Evolutionary conservation across 257 asterid genomes (phyloP), one percentile per base, ranked within the genome.

Genomic region (Coffea canephora): DNA sequence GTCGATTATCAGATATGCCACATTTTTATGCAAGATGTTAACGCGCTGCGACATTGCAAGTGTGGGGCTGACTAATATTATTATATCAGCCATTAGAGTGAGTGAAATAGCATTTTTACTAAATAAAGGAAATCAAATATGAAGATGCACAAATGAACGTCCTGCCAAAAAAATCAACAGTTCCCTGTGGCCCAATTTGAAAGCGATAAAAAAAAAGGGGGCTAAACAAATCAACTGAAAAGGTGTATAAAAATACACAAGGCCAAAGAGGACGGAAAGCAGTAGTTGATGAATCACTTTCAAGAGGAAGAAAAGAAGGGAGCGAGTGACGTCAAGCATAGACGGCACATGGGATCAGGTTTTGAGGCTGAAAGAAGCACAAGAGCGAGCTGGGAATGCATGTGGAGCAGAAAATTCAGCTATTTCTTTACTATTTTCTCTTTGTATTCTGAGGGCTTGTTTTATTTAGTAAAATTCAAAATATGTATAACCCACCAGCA

Each of bases 231-330:
- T 72, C 73, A 49, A 74, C 67, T 23, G 69, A 76, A 46, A 45
- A 46, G 27, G 49, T 69, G 12, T 11, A 64, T 79, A 71, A 66
- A 77, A 31, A 71, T 45, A 77, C 21, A 54, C 3, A 54, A 49
- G 39, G 52, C 34, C 55, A 48, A 16, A 61, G 73, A 19, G 23
- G 59, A 25, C 43, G 13, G n/a, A 75, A 74, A 61, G 10, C 45
- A 84, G 90, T 89, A 84, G 93, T 87, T 89, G 91, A 87, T 85
- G 81, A 87, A 88, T 92, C 95, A 79, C 82, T 88, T 82, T 92
- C 91, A 86, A 83, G 46, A 75, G 75, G 73, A 50, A 75, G 81
- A 78, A 83, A 82, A 78, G 68, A 87, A 71, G 16, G 59, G 71
- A 74, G 78, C 75, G 77, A 82, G 87, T 88, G 95, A 88, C 88